Base-by-base conservation (phyloP, 768 basidiomycete genomes). In the Mycena polygramma region DNA sequence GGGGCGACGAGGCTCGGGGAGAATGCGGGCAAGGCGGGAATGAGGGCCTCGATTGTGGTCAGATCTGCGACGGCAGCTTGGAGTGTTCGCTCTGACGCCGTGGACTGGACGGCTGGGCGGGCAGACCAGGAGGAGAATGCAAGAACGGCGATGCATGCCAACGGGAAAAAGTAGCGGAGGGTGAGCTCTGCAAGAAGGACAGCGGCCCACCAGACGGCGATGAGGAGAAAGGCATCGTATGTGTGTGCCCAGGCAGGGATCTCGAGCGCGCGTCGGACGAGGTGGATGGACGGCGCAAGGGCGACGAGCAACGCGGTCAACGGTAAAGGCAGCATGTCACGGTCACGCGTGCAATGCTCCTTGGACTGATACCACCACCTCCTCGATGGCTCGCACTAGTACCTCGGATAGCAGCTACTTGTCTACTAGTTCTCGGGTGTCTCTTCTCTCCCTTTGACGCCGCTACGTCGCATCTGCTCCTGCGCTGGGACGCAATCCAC, bases 401-500 rank as follows among this genome's bases (percentile, higher is more conserved):
- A 66, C 69, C 74, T 54, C 76, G 72, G 72, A 45, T 74, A 11
- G 22, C 77, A 65, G 68, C 58, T 7, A 52, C 55, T 6, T 41
- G 22, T 3, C 43, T 73, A 4, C 66, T 73, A 11, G 10, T 54
- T n/a, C 24, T 59, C 37, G 53, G 15, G 10, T 17, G 1, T 6
- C 62, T 74, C 60, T 63, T 74, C 35, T 46, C 77, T 48, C 71
- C 81, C 59, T 75, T 84, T 67, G 73, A 73, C 63, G 57, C 79
- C 69, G 75, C 79, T 41, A 69, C 80, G 30, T 36, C 63, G 37
- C 61, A 73, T 22, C 71, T 84, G 11, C 77, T 90, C 4, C 82
- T 96, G 13, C 89, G 96, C 73, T 99, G 97, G 98, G 97, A 99
- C 77, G 85, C 85, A 3, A 87, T 98, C 73, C 92, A 98, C 80